Base-by-base conservation (phyloP, 371 early-diverging fungal species). In the Mortierella sp. region DNA sequence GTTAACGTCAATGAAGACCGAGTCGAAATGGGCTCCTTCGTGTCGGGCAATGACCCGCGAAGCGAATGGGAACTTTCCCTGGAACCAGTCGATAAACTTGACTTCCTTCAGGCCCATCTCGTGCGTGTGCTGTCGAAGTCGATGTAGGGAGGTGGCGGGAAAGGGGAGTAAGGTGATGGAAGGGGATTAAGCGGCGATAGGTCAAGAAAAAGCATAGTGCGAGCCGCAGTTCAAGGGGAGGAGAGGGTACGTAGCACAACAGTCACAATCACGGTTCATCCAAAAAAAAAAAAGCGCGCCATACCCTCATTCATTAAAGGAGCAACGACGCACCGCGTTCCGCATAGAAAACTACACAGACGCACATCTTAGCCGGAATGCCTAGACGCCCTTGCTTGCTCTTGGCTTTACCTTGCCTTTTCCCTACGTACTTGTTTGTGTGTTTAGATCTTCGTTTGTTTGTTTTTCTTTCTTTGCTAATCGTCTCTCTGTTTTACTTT, bases 1-100 rank as follows among this genome's bases (percentile, higher is more conserved):
- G 79, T 87, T 87, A 69, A 87, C 61, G 40, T 87, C 87, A 75
- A 87, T 78, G 51, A 81, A 87, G 55, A 87, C 87, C 57, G 87
- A 80, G 81, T 87, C 87, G 64, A 87, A 87, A 44, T 75, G 70
- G 26, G 81, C 72, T 9, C 78, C 73, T 43, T 83, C 76, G 26
- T 46, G 26, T 37, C 50, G 54, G 19, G 53, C 74, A 3, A 87
- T 55, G 5, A 43, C 61, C 3, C 57, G 71, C 28, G 69, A 61
- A 3, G 81, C 74, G 19, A 31, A 10, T 0, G 83, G 83, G 77
- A 87, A 87, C 61, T 75, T 77, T 28, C 14, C 34, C 61, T 64
- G 59, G 64, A 83, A 77, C 87, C 87, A 87, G 67, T 87, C 87
- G 53, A 83, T 78, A 75, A 83, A 87, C 37, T 67, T 77, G 43